phyloP scores from a whole-genome alignment of 164 flowering plant genomes.

The Amborella trichopoda region DNA sequence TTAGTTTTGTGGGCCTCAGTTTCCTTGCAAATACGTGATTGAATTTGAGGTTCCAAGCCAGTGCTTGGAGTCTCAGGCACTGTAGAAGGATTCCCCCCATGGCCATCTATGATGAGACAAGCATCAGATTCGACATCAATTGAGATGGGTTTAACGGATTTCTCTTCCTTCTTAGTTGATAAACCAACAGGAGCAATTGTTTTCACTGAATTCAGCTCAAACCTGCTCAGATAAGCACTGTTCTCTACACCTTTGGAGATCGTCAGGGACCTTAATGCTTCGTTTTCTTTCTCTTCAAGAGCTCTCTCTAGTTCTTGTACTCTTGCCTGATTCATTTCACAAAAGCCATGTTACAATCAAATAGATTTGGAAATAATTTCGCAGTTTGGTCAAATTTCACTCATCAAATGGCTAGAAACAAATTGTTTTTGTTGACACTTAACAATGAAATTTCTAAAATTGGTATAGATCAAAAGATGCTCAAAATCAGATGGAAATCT shows the following conservation, averaged over 20 bases:
- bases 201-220: conserved; percentile 7
- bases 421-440: too few species aligned
- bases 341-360: too few species aligned
- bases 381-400: too few species aligned
- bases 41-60: conserved; percentile 7
- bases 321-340: conserved; percentile 32
- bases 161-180: conserved; percentile 9
- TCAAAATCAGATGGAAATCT: too few species aligned
- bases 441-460: too few species aligned
- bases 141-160: conserved; percentile 4
- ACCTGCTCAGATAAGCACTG: conserved; percentile 1
- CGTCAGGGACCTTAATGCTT: conserved; percentile 43
- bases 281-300: conserved; percentile 64
- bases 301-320: conserved; percentile 59
- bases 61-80: conserved; percentile 2
- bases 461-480: too few species aligned
- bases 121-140: conserved; percentile 14
- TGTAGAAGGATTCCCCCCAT: conserved; percentile 6
- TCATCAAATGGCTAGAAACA: too few species aligned
- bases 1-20: conserved; percentile 4
- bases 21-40: conserved; percentile 2
- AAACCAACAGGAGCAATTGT: not conserved
- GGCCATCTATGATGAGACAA: conserved; percentile 11
- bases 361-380: too few species aligned
- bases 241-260: conserved; percentile 33